Evolutionary conservation across 2,329 filamentous ascomycete species (phyloP).

Genomic region (Hymenoscyphus fraxineus): DNA sequence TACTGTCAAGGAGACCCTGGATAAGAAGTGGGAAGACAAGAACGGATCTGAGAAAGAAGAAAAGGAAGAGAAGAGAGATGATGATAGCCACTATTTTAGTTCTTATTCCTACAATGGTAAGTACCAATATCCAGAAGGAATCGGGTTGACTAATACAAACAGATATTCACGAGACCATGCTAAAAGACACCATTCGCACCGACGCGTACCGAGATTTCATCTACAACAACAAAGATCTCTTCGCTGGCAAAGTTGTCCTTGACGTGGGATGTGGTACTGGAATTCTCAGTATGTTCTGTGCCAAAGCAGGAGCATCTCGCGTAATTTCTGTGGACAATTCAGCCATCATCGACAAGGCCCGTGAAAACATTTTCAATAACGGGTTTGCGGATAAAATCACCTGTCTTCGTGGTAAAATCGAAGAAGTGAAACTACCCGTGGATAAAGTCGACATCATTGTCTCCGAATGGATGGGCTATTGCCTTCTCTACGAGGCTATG

Average conservation of each 20-base stretch:
- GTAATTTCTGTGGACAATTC: conserved; percentile 93
- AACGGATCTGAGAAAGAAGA: conserved; percentile 19
- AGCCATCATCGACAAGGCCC: conserved; percentile 81
- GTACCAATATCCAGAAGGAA: conserved; percentile 11
- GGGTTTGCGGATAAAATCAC: conserved; percentile 70
- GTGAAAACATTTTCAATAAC: conserved; percentile 80
- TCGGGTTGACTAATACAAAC: conserved; percentile 12
- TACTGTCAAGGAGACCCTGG: conserved; percentile 39
- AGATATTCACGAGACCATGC: conserved; percentile 95
- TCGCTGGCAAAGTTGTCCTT: conserved; percentile 79
- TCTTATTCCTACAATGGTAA: conserved; percentile 65
- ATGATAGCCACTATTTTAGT: conserved; percentile 59
- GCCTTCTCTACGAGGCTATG: conserved; percentile 92
- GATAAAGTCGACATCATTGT: conserved; percentile 88
- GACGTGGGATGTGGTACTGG: conserved; percentile 88
- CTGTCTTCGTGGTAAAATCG: conserved; percentile 79
- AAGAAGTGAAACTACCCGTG: conserved; percentile 77
- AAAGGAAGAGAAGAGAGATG: conserved; percentile 42
- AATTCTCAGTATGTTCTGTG: conserved; percentile 92
- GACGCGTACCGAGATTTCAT: conserved; percentile 94
- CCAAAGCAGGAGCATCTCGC: conserved; percentile 77
- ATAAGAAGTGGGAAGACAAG: conserved; percentile 38
- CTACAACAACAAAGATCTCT: conserved; percentile 84
- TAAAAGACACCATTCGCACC: conserved; percentile 84
- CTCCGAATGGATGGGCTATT: conserved; percentile 98